Conservation (phyloP, 169 alveolate genomes). For the Plasmodium coatneyi region DNA sequence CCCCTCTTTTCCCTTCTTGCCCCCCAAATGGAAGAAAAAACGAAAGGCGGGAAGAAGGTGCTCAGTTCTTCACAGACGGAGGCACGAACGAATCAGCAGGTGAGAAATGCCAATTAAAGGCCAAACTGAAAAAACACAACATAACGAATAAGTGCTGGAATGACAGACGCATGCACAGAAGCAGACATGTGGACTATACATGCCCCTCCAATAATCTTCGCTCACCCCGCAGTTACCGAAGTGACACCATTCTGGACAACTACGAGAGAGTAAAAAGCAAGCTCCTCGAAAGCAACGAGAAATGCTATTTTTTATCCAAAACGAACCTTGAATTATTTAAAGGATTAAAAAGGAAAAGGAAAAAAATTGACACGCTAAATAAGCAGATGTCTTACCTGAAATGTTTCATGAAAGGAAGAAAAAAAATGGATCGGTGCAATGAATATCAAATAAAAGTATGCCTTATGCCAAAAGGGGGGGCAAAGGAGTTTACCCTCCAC, state of each 20-base stretch:
- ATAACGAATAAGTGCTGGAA: not conserved
- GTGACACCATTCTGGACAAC: slow-evolving; percentile 64
- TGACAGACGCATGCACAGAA: not conserved
- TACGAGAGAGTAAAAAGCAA: slow-evolving; percentile 48
- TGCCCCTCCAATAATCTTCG: not conserved
- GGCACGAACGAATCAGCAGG: slow-evolving; percentile 22
- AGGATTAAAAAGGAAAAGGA: slow-evolving; percentile 59
- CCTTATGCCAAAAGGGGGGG: not conserved
- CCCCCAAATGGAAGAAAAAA: slow-evolving; percentile 1
- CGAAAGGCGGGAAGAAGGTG: not conserved
- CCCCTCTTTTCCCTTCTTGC: not conserved
- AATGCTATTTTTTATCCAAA: slow-evolving; percentile 62
- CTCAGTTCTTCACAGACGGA: slow-evolving; percentile 2
- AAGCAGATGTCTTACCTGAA: slow-evolving; percentile 40
- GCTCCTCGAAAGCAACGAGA: slow-evolving; percentile 60
- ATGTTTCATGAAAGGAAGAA: slow-evolving; percentile 3
- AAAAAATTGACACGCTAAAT: slow-evolving; percentile 49
- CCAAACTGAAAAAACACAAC: not conserved
- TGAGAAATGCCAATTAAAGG: not conserved
- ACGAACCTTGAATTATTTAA: slow-evolving; percentile 57
- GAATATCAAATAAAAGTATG: slow-evolving; percentile 3
- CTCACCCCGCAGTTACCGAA: slow-evolving; percentile 8
- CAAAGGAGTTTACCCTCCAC: not conserved
- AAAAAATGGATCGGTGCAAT: not conserved
- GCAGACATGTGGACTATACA: not conserved